Base-by-base conservation (phyloP, 306 rosid species). In the Leucaena leucocephala region DNA sequence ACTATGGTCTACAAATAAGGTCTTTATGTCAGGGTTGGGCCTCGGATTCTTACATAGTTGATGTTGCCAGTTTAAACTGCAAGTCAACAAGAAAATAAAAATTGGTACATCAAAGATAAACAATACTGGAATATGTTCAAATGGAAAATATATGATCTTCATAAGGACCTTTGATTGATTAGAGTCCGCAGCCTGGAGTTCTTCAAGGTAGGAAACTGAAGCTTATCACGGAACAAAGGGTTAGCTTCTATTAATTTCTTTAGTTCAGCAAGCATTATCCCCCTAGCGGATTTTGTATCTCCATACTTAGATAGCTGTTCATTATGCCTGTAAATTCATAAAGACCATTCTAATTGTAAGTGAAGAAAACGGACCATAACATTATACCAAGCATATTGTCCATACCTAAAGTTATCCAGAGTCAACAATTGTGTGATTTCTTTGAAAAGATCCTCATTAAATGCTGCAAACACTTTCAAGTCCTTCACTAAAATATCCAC, bases 11-110 rank as follows among this genome's bases (percentile, higher is more conserved):
- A 93, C 93, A 78, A 96, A 96, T 76, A 96, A 90, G 81, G 99
- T 96, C 90, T 96, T 96, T 77, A 96, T 96, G 88, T 96, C 98
- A 82, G 99, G 99, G 68, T 96, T 96, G 58, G 99, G 79, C 88
- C 98, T 90, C 36, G 99, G 99, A 76, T 89, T 96, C 94, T 96
- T 96, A 85, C 99, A 96, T 76, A 96, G 99, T 81, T 96, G 99
- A 88, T 96, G 99, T 86, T 96, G 99, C 99, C 99, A 96, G 76
- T 96, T 96, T 85, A 96, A 90, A 85, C 99, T 96, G 94, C 89
- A 83, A 81, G 59, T 68, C 83, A 71, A 87, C 40, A 67, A 67
- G 27, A 27, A 27, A 27, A 42, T 66, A 8, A 27, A 50, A 58
- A 42, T 72, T n/a, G 72, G 15, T 39, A 57, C 65, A 71, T 3